phyloP scores from a whole-genome alignment of 1,284 basidiomycete species.

The Tremellales sp. region DNA sequence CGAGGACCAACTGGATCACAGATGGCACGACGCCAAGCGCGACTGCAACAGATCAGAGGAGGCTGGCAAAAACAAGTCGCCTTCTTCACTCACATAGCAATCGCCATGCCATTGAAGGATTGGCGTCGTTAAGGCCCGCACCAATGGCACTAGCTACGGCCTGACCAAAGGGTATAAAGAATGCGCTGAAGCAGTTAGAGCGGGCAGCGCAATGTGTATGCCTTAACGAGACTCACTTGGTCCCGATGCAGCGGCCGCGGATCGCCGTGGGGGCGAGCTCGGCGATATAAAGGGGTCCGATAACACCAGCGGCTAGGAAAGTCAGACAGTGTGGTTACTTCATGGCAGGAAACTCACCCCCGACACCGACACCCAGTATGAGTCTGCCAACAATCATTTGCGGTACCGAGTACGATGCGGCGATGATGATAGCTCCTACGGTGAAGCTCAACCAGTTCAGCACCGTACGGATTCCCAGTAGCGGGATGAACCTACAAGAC shows the following conservation, averaged over 20 bases:
- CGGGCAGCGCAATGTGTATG: neutral
- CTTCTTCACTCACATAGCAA: constrained; percentile 16
- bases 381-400: constrained; percentile 40
- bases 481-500: constrained; percentile 8
- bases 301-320: neutral
- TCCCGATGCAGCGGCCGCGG: constrained; percentile 31
- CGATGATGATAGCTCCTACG: constrained; percentile 41
- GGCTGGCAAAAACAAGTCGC: too few species aligned
- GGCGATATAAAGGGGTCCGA: constrained; percentile 26
- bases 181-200: constrained; percentile 19
- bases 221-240: constrained; percentile 10
- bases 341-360: constrained; percentile 20
- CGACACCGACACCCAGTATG: constrained; percentile 44
- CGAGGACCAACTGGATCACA: constrained; percentile 31
- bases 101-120: constrained; percentile 18
- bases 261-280: constrained; percentile 41
- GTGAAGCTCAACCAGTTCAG: constrained; percentile 12
- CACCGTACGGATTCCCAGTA: neutral
- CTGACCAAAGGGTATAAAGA: constrained; percentile 45
- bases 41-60: constrained; percentile 22
- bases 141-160: constrained; percentile 36
- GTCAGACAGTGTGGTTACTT: neutral
- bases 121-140: constrained; percentile 19
- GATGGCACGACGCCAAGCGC: constrained; percentile 41
- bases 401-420: constrained; percentile 29